Conservation (phyloP, 768 basidiomycete genomes). For the Tulasnella calospora region DNA sequence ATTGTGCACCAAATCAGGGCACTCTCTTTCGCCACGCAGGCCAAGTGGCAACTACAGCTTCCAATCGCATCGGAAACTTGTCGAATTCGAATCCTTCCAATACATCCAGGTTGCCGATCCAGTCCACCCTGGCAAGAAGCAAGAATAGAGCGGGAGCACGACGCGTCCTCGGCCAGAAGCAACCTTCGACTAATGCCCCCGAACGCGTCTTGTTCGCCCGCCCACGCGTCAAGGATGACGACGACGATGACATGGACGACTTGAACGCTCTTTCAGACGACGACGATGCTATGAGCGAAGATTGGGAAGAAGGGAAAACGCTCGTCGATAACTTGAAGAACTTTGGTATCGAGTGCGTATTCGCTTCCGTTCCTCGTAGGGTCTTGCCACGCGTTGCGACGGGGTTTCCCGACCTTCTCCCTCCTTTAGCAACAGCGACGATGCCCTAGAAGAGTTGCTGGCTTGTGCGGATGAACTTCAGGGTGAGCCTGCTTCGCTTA, state of each 20-base stretch:
- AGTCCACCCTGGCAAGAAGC: background rate
- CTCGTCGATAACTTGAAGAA: constrained; percentile 18
- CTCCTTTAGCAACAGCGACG: constrained; percentile 11
- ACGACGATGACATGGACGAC: background rate
- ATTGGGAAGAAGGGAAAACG: constrained; percentile 24
- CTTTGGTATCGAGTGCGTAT: constrained; percentile 11
- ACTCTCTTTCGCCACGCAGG: background rate
- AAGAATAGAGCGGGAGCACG: background rate
- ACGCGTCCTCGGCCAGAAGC: background rate
- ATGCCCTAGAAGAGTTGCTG: constrained; percentile 15
- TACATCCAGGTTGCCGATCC: background rate
- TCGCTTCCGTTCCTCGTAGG: background rate
- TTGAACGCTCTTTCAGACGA: background rate
- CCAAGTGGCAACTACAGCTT: background rate
- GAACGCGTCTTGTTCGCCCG: background rate
- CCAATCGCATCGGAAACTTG: background rate
- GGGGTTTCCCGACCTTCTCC: background rate
- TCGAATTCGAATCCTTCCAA: background rate
- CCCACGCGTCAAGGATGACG: background rate
- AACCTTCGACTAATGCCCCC: background rate
- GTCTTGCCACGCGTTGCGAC: background rate
- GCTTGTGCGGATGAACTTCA: constrained; percentile 19
- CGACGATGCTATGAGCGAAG: constrained; percentile 12
- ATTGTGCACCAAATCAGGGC: background rate
- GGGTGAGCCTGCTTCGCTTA: constrained; percentile 5